Conservation (phyloP, 225 moss, liverwort and hornwort genomes). For the Bryoerythrophyllum caledonicum region DNA sequence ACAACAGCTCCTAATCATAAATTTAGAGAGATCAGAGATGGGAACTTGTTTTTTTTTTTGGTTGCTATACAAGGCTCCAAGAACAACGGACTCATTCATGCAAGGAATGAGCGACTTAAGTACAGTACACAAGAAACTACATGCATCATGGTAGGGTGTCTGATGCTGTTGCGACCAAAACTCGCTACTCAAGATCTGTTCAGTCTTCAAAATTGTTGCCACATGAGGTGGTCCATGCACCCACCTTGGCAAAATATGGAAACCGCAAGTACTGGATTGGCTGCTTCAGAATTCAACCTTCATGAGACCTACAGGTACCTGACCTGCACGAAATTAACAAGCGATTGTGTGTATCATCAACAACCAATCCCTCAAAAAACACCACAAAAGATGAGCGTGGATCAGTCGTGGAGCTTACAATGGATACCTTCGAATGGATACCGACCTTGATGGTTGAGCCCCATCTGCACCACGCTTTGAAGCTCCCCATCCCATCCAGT, state of each 20-base stretch:
- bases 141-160: too few relatives aligned
- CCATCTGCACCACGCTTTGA: conserved; percentile 46
- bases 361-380: not conserved
- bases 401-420: conserved; percentile 26
- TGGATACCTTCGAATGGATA: conserved; percentile 27
- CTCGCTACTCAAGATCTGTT: not conserved
- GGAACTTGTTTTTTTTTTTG: too few relatives aligned
- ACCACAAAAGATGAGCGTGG: not conserved
- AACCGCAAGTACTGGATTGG: too few relatives aligned
- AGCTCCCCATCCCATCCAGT: conserved; percentile 43
- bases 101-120: not conserved
- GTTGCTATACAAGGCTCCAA: not conserved
- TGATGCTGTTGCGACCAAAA: too few relatives aligned
- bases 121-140: too few relatives aligned
- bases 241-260: not conserved
- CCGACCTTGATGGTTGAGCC: conserved; percentile 28
- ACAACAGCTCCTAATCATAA: too few relatives aligned
- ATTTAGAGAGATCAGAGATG: too few relatives aligned
- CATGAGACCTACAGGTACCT: conserved; percentile 28
- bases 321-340: conserved; percentile 29
- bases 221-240: not conserved
- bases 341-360: conserved; percentile 8
- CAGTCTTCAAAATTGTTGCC: conserved; percentile 16
- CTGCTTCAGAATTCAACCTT: conserved; percentile 41
- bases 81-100: not conserved